Evolutionary conservation across 352 stramenopile species (phyloP).

Genomic region (Pythium chondricola): DNA sequence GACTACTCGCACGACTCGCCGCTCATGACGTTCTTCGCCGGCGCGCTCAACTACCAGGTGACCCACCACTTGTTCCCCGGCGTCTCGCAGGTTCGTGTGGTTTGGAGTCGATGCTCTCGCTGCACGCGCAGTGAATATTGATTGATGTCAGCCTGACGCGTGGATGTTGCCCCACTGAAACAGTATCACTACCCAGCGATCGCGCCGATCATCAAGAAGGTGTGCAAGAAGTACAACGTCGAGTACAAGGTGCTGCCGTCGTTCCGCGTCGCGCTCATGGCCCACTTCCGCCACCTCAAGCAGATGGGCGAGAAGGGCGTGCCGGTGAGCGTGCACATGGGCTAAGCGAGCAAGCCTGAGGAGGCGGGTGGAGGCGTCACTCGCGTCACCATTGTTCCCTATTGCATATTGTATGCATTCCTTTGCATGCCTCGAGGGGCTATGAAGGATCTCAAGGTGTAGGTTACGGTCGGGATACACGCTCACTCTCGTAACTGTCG

Average conservation of each 20-base stretch:
- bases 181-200: conserved; percentile 92
- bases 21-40: conserved; percentile 90
- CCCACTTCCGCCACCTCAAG: conserved; percentile 87
- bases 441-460: too few species aligned
- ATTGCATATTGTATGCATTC: too few species aligned
- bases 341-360: conserved; percentile 32
- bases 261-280: conserved; percentile 71
- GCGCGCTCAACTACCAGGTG: conserved; percentile 96
- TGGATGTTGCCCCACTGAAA: neutral
- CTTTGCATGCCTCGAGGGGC: too few species aligned
- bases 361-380: too few species aligned
- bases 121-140: too few species aligned
- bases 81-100: conserved; percentile 70
- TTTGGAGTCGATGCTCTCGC: too few species aligned
- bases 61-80: conserved; percentile 91
- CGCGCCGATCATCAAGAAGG: conserved; percentile 89
- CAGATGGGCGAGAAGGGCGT: conserved; percentile 84
- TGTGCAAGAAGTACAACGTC: conserved; percentile 92
- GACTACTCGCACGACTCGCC: conserved; percentile 87
- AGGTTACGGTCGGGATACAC: too few species aligned
- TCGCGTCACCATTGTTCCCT: too few species aligned
- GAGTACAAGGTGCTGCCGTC: conserved; percentile 87
- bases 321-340: conserved; percentile 79
- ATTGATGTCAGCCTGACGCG: too few species aligned
- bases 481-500: too few species aligned